These are phyloP conservation scores for Quercus engelmannii DNA, from an alignment of 306 rosid genomes.

Conservation along the genomic window DNA sequence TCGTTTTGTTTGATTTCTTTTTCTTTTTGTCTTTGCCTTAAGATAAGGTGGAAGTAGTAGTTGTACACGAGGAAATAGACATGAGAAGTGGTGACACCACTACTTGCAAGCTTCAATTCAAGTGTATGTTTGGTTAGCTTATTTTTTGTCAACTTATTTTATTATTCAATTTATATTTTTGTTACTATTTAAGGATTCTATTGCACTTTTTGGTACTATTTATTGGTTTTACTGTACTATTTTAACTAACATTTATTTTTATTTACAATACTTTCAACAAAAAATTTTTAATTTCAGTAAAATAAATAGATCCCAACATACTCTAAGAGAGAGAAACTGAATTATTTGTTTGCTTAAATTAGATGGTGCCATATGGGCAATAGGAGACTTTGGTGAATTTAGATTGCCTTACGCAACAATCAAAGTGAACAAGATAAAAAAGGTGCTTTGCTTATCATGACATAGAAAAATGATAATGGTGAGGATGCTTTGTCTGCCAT, in stretches of 20 bases:
- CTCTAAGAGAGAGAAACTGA: neutral
- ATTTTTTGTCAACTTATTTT: too few species aligned
- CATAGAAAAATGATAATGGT: neutral
- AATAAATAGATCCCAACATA: rapidly evolving
- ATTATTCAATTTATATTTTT: too few species aligned
- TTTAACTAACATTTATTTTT: too few species aligned
- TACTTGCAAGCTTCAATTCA: neutral
- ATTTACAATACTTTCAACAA: rapidly evolving
- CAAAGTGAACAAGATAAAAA: neutral
- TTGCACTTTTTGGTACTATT: too few species aligned
- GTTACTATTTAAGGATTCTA: rapidly evolving
- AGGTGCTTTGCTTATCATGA: neutral
- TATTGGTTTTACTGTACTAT: rapidly evolving
- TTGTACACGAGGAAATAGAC: neutral
- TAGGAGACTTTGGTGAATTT: neutral
- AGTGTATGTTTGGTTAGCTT: too few species aligned
- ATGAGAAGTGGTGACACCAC: neutral
- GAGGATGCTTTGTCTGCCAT: neutral
- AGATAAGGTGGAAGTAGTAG: neutral
- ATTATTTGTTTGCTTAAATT: too few species aligned
- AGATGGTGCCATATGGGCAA: neutral
- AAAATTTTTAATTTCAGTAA: too few species aligned
- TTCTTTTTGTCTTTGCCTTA: too few species aligned
- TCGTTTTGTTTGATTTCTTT: neutral
- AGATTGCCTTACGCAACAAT: neutral